These are phyloP conservation scores for Myriosclerotinia scirpicola DNA, from an alignment of 2,329 filamentous ascomycete species.

Conservation along the genomic window DNA sequence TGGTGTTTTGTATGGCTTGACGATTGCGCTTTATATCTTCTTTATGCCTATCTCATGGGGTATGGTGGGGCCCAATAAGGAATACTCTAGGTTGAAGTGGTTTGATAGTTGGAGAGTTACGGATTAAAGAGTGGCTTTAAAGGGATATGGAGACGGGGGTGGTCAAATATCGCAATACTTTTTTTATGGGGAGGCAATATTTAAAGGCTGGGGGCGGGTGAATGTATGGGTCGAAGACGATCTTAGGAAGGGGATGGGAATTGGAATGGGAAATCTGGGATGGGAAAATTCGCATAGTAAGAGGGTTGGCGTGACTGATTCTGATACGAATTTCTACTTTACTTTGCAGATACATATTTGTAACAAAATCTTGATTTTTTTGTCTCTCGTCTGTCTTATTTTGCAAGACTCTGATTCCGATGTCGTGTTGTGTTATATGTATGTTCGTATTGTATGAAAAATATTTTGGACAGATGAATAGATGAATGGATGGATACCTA, in stretches of 20 bases:
- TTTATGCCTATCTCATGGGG: constrained; percentile 97
- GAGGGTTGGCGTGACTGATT: background rate
- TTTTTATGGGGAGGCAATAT: background rate
- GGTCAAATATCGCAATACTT: background rate
- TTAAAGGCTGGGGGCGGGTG: background rate
- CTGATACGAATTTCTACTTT: constrained; percentile 8
- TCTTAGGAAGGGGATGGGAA: constrained; percentile 2
- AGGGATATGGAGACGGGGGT: background rate
- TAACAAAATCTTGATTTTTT: constrained; percentile 13
- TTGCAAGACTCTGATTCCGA: background rate
- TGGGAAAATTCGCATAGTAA: background rate
- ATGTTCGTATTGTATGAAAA: background rate
- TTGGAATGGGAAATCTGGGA: background rate
- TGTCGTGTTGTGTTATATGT: background rate
- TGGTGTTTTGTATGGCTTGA: constrained; percentile 66
- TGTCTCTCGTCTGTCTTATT: background rate
- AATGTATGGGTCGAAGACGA: background rate
- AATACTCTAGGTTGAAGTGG: constrained; percentile 95
- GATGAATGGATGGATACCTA: too few species aligned
- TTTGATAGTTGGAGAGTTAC: constrained; percentile 70
- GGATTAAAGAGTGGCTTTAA: constrained; percentile 31
- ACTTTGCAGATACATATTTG: constrained; percentile 11
- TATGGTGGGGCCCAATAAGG: constrained; percentile 79
- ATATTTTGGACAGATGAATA: too few species aligned
- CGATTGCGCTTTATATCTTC: constrained; percentile 80